A percentile compares a stretch with the other conserved stretches of the same genome.
Conservation (phyloP, 192 early-diverging fungal species). For the Backusella psychrophila region DNA sequence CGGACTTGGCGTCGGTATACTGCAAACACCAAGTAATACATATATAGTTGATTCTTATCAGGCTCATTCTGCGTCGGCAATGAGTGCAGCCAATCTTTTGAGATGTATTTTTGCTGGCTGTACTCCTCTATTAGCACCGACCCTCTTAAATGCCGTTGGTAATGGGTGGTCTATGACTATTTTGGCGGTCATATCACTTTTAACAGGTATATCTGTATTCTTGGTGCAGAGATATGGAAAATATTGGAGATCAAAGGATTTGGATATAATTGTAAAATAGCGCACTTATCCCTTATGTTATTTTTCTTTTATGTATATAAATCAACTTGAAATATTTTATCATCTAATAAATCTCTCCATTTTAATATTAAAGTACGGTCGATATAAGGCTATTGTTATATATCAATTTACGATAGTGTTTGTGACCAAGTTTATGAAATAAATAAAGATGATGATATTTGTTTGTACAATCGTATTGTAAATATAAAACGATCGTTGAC, state of each 20-base stretch:
- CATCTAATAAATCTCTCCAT: not conserved
- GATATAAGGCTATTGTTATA: not conserved
- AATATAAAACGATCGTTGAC: not conserved
- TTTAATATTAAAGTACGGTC: not conserved
- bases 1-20: constrained; percentile 34
- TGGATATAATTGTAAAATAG: not conserved
- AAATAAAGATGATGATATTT: not conserved
- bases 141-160: constrained; percentile 12
- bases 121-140: constrained; percentile 32
- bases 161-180: constrained; percentile 34
- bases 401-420: not conserved
- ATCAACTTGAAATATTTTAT: not conserved
- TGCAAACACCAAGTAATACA: constrained; percentile 38
- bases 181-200: constrained; percentile 1
- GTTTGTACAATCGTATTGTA: not conserved
- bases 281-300: not conserved
- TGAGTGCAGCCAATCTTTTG: constrained; percentile 32
- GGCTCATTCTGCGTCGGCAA: constrained; percentile 22
- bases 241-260: constrained; percentile 10
- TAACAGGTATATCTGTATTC: constrained; percentile 22
- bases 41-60: constrained; percentile 34
- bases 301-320: not conserved
- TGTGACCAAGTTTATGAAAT: not conserved
- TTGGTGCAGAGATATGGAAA: constrained; percentile 15
- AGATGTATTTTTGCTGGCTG: constrained; percentile 27